Base-by-base conservation (phyloP, 306 rosid species). In the Neltuma alba region DNA sequence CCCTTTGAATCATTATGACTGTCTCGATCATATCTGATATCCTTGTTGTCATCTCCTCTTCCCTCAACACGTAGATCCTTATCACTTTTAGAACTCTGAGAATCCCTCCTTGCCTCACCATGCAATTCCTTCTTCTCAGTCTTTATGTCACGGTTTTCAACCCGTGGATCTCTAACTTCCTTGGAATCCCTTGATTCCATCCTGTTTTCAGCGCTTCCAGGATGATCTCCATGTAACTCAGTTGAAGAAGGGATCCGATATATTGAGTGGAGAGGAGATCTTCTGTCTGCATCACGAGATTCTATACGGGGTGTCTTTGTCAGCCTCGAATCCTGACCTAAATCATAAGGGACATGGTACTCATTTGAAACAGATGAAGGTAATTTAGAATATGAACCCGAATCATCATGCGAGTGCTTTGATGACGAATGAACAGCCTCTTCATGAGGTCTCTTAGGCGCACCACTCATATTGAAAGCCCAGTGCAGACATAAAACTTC, bases 101-200 rank as follows among this genome's bases (percentile, higher is more conserved):
- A 70, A 77, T 93, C 98, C 88, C 91, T 88, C 86, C 87, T 86
- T 44, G 69, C 78, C 52, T 93, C 98, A 73, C 78, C 80, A 70
- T 84, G 85, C 80, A 85, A 69, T 65, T 93, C 98, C 82, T 89
- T 89, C 41, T 75, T 83, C 78, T 93, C 98, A 18, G 84, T 48
- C 84, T 88, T 93, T 41, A 52, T 16, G 69, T 93, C 97, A 60
- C 97, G 97, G 81, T 85, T 93, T 86, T 93, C 98, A 83, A 87
- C 89, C 48, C 90, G 86, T 42, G 57, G 66, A 83, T 94, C 98
- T 85, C 88, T 88, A 74, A 42, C 69, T 3, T 87, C 97, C 92
- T 87, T 93, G 63, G 87, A 65, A 78, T 91, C 96, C 86, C 89
- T 85, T 38, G 84, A 83, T 74, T 92, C 97, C 61, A 74, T 70